Evolutionary conservation across 179 eudicot species (phyloP).

Genomic region (Vitellaria paradoxa): DNA sequence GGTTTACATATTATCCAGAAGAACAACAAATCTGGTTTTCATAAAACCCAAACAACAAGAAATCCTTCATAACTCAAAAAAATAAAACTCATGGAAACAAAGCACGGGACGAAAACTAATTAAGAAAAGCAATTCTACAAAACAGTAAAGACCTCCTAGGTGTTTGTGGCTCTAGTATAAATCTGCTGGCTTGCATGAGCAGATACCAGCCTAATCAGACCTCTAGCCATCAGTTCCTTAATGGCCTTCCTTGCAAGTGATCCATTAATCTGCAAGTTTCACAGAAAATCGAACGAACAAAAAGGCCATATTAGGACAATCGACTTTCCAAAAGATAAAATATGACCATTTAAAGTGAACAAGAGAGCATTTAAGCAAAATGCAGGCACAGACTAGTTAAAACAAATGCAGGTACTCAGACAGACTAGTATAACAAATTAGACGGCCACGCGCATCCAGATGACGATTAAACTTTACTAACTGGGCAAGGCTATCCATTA

Average conservation of each 20-base stretch:
- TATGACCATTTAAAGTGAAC: neutral
- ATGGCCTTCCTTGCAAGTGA: slow-evolving; percentile 51
- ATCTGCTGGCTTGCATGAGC: slow-evolving; percentile 57
- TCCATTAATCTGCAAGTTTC: slow-evolving; percentile 36
- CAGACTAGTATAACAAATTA: neutral
- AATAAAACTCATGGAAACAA: neutral
- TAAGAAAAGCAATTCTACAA: neutral
- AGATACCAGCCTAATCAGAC: slow-evolving; percentile 48
- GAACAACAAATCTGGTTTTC: too few species aligned
- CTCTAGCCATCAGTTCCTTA: slow-evolving; percentile 46
- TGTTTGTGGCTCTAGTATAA: slow-evolving; percentile 50
- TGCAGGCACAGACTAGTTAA: neutral
- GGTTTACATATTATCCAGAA: neutral
- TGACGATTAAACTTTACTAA: neutral
- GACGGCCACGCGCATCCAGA: neutral
- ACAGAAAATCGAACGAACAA: neutral
- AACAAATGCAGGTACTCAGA: neutral
- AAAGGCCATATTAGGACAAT: too few species aligned
- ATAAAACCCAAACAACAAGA: neutral
- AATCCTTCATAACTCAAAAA: neutral
- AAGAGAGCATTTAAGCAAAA: neutral
- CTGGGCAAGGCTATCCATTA: neutral
- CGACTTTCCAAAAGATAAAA: neutral
- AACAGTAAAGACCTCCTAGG: slow-evolving; percentile 18
- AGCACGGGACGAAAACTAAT: slow-evolving; percentile 7